A percentile compares a stretch with the other conserved stretches of the same genome.
These are phyloP conservation scores for Murraya paniculata DNA, from an alignment of 345 rosid genomes.

Conservation along the genomic window DNA sequence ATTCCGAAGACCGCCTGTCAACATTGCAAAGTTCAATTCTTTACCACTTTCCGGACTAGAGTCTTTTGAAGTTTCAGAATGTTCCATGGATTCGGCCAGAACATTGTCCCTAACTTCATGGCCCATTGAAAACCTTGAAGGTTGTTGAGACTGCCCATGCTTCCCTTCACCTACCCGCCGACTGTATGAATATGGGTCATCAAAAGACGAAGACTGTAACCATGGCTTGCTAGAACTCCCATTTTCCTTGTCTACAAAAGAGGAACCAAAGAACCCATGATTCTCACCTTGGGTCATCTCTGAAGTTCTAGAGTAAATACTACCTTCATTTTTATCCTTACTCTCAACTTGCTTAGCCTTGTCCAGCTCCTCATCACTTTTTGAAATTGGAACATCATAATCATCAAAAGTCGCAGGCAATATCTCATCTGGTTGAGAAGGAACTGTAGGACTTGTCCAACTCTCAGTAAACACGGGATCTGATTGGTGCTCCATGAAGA, in stretches of 20 bases:
- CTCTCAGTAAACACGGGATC: constrained; percentile 38
- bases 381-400: constrained; percentile 41
- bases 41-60: constrained; percentile 35
- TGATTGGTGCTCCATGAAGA: constrained; percentile 30
- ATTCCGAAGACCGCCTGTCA: constrained; percentile 55
- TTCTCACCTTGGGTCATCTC: constrained; percentile 4
- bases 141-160: constrained; percentile 21
- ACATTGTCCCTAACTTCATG: constrained; percentile 34
- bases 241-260: constrained; percentile 9
- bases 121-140: constrained; percentile 21
- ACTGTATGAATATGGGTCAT: constrained; percentile 12
- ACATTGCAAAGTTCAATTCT: constrained; percentile 39
- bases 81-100: constrained; percentile 32
- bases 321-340: constrained; percentile 3
- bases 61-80: constrained; percentile 27
- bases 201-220: constrained; percentile 1
- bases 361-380: constrained; percentile 45
- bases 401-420: constrained; percentile 59
- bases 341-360: constrained; percentile 21
- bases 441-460: constrained; percentile 33
- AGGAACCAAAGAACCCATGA: not conserved
- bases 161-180: constrained; percentile 15
- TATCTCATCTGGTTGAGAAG: constrained; percentile 38
- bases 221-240: constrained; percentile 3
- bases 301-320: constrained; percentile 14